Evolutionary conservation across 2,329 filamentous ascomycete genomes (phyloP), one percentile per base, ranked within the genome.

Genomic region (Lecanicillium sp.): DNA sequence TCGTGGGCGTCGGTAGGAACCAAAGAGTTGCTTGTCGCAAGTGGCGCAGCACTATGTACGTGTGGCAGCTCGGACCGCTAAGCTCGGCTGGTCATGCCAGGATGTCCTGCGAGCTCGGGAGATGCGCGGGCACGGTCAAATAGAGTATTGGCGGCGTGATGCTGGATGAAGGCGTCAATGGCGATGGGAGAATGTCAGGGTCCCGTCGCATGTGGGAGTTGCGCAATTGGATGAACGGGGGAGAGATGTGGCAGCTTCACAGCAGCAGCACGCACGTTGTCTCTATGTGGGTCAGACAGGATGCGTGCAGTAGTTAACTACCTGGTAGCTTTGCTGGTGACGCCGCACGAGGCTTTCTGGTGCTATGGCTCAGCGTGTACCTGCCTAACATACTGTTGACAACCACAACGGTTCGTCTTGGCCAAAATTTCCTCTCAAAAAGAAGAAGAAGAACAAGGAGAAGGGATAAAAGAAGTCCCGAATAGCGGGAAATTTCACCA

Each of bases 211-310:
- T 47, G 36, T 9, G 27, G 26, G 10, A 39, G 33, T 19, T 39
- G 43, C n/a, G 30, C 30, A 15, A 33, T 33, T 6, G 30, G 30
- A 33, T 33, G 30, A 33, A 15, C 8, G 5, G 30, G n/a, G 29
- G n/a, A 41, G 37, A 23, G 27, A 48, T 41, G 45, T 48, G 45
- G 45, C 45, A 48, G 45, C 38, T 48, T 39, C 21, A 30, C 20
- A 39, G 19, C 30, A 21, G 27, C 20, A 36, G 36, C 20, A 35
- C 39, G 36, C 44, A 40, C 36, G 44, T 47, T 47, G 44, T 19
- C 37, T n/a, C n/a, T n/a, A n/a, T n/a, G 44, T 33, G 36, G 44
- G 36, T 47, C 36, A 47, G 26, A 47, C 35, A 3, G 12, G 12
- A 7, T 12, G 7, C 26, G 7, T 12, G 12, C 26, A 7, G 12